Evolutionary conservation across 768 basidiomycete species (phyloP).

Genomic region (Lentinus tigrinus): DNA sequence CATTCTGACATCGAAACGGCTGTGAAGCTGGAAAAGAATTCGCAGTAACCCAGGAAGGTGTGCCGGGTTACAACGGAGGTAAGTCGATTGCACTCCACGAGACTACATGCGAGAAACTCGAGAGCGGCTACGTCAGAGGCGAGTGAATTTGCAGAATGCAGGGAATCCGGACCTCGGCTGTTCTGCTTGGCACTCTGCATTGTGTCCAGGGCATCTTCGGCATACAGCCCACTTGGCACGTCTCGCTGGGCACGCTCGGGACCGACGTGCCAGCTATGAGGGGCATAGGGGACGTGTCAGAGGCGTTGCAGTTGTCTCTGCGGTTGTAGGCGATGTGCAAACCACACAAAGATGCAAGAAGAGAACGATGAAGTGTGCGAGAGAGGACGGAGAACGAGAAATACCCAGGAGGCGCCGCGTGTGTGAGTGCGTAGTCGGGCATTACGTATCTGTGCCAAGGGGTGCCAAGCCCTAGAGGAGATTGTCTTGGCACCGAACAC

Average conservation of each 20-base stretch:
- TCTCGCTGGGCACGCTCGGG: too few species aligned
- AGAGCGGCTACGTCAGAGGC: not conserved
- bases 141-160: not conserved
- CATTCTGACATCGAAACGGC: not conserved
- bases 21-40: not conserved
- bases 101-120: not conserved
- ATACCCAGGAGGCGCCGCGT: not conserved
- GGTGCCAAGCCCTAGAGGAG: conserved; percentile 14
- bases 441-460: conserved; percentile 14
- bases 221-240: not conserved
- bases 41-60: too few species aligned
- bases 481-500: conserved; percentile 18
- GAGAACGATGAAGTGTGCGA: too few species aligned
- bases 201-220: not conserved
- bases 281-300: too few species aligned
- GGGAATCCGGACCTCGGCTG: not conserved
- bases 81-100: not conserved
- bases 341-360: too few species aligned
- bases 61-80: not conserved
- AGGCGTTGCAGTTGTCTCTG: too few species aligned
- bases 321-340: too few species aligned
- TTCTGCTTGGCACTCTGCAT: not conserved
- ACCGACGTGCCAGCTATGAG: too few species aligned
- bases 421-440: not conserved
- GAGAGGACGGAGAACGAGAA: too few species aligned